phyloP scores from a whole-genome alignment of 2,329 filamentous ascomycete species.

The Calonectria hawksworthii region DNA sequence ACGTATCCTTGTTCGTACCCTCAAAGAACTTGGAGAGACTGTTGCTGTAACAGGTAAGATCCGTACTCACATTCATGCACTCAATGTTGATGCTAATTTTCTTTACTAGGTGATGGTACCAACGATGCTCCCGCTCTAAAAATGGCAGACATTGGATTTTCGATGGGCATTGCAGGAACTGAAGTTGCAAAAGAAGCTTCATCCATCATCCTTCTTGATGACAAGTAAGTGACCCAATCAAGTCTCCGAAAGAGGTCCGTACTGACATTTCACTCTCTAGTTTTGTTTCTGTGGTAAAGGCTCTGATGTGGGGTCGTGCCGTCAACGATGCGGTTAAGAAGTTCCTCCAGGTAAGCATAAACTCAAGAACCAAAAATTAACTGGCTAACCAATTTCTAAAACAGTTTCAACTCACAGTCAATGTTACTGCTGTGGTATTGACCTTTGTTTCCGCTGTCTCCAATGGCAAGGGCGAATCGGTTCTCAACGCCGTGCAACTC shows the following conservation, averaged over 20 bases:
- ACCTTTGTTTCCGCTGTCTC: constrained; percentile 72
- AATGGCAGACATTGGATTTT: constrained; percentile 73
- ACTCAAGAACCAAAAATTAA: background rate
- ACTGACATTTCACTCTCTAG: constrained; percentile 32
- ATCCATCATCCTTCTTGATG: constrained; percentile 73
- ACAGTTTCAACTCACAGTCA: constrained; percentile 74
- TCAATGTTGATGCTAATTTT: background rate
- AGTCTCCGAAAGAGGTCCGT: background rate
- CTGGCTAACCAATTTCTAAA: background rate
- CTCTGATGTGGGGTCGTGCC: constrained; percentile 72
- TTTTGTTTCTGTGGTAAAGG: constrained; percentile 71
- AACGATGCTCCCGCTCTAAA: constrained; percentile 74
- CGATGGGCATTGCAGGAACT: constrained; percentile 75
- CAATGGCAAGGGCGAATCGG: constrained; percentile 63
- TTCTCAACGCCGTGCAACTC: constrained; percentile 72
- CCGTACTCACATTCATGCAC: background rate
- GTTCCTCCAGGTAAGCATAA: constrained; percentile 65
- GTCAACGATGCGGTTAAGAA: constrained; percentile 76
- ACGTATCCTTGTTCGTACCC: constrained; percentile 70
- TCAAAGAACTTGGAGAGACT: constrained; percentile 74
- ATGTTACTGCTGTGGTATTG: constrained; percentile 72
- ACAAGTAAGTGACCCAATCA: constrained; percentile 57
- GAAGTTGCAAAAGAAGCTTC: constrained; percentile 75
- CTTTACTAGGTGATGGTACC: constrained; percentile 65
- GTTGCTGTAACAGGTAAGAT: constrained; percentile 64